Conservation (phyloP, 352 stramenopile genomes). For the Pythium chondricola region DNA sequence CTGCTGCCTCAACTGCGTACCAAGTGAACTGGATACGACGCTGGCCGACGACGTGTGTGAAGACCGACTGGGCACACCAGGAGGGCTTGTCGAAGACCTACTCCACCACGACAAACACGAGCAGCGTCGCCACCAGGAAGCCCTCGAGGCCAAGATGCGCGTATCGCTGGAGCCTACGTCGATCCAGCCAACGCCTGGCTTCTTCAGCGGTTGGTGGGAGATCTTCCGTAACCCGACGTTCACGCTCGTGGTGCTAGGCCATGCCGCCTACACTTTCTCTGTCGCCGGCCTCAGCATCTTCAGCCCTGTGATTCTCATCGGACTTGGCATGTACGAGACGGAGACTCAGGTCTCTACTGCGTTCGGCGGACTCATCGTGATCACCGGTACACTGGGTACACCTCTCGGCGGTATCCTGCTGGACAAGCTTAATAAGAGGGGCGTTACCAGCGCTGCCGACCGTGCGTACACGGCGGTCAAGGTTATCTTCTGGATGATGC, state of each 20-base stretch:
- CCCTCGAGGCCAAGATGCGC: conserved; percentile 12
- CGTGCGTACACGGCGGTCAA: conserved; percentile 50
- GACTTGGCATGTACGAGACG: conserved; percentile 80
- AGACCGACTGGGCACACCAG: not conserved
- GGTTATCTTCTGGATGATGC: conserved; percentile 69
- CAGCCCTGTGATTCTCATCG: conserved; percentile 84
- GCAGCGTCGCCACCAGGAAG: not conserved
- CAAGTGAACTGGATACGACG: conserved; percentile 48
- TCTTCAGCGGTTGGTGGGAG: conserved; percentile 50
- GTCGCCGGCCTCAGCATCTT: conserved; percentile 84
- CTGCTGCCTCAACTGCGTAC: conserved; percentile 53
- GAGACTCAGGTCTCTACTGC: conserved; percentile 81
- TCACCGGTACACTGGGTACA: conserved; percentile 86
- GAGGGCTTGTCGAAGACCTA: conserved; percentile 1
- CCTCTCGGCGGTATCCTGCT: conserved; percentile 80
- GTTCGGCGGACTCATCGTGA: conserved; percentile 80
- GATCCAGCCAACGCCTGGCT: conserved; percentile 20
- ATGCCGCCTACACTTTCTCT: conserved; percentile 86
- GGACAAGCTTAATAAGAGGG: conserved; percentile 38
- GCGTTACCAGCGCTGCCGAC: conserved; percentile 22
- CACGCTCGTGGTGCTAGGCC: conserved; percentile 73
- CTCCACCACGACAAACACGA: conserved; percentile 20
- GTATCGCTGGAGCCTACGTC: conserved; percentile 17
- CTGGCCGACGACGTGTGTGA: conserved; percentile 21
- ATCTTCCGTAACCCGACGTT: conserved; percentile 74